phyloP scores from a whole-genome alignment of 495 filamentous ascomycete species.

The Daldinia vernicosa region DNA sequence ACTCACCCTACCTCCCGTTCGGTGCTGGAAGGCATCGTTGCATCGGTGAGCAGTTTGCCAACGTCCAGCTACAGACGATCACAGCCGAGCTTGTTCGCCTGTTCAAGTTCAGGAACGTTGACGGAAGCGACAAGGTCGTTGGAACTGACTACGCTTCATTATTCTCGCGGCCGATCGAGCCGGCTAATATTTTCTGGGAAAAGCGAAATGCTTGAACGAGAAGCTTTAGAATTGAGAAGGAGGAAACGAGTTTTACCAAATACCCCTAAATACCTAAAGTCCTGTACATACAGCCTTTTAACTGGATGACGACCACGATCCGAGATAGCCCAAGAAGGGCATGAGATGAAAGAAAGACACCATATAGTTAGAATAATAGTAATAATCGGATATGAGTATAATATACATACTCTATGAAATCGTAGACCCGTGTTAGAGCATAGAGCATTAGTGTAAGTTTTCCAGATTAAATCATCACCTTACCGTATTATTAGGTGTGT shows the following conservation, averaged over 20 bases:
- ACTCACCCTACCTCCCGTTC: conserved; percentile 91
- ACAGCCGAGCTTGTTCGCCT: conserved; percentile 77
- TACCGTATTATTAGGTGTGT: too few species aligned
- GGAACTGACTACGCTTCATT: conserved; percentile 86
- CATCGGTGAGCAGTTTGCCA: conserved; percentile 97
- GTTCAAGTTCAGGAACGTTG: conserved; percentile 77
- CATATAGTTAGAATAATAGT: conserved; percentile 36
- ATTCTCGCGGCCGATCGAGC: conserved; percentile 68
- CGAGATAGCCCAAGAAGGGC: conserved; percentile 12
- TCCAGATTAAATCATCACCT: background rate
- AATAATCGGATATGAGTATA: conserved; percentile 21
- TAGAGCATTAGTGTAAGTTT: background rate
- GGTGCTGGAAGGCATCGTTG: conserved; percentile 93
- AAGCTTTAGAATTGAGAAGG: background rate
- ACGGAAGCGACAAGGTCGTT: conserved; percentile 72
- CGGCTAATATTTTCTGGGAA: conserved; percentile 73
- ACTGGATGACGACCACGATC: conserved; percentile 30
- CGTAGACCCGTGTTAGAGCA: too few species aligned
- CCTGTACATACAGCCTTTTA: conserved; percentile 36
- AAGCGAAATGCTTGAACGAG: conserved; percentile 51
- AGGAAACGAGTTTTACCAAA: conserved; percentile 6
- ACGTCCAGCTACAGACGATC: conserved; percentile 88
- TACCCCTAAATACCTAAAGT: conserved; percentile 20
- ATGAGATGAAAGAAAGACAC: conserved; percentile 30
- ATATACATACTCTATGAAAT: background rate